phyloP scores from a whole-genome alignment of 225 moss, liverwort and hornwort species.

The Marchantia polymorpha region DNA sequence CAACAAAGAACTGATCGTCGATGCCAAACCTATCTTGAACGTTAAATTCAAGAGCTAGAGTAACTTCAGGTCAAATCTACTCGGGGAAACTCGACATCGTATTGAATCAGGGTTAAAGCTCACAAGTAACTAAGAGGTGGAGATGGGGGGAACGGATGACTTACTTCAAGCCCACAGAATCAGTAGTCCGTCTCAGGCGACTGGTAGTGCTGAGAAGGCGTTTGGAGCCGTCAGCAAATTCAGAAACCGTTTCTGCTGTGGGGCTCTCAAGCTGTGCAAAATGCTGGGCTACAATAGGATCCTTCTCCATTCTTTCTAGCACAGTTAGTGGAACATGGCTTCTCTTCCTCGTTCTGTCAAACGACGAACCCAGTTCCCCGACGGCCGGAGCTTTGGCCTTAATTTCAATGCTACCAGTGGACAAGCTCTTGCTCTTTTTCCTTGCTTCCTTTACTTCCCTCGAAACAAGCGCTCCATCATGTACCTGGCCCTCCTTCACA shows the following conservation, averaged over 20 bases:
- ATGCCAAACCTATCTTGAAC: no score
- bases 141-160: neutral
- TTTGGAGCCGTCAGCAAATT: slow-evolving; percentile 6
- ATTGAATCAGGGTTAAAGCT: no score
- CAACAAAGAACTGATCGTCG: no score
- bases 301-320: slow-evolving; percentile 38
- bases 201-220: slow-evolving; percentile 36
- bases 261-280: slow-evolving; percentile 39
- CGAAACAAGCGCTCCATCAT: neutral
- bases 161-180: slow-evolving; percentile 53
- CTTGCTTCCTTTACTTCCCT: neutral
- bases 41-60: no score
- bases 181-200: slow-evolving; percentile 46
- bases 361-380: neutral
- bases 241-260: slow-evolving; percentile 25
- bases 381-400: neutral
- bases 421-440: slow-evolving; percentile 11
- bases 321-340: slow-evolving; percentile 32
- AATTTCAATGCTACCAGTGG: slow-evolving; percentile 11
- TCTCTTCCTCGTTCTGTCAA: slow-evolving; percentile 16
- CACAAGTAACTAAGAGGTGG: no score
- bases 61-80: no score
- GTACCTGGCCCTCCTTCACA: neutral
- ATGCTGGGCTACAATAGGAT: slow-evolving; percentile 45
- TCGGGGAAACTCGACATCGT: neutral